Base-by-base conservation (phyloP, 2,329 filamentous ascomycete species). In the Calonectria pseudoturangicola region DNA sequence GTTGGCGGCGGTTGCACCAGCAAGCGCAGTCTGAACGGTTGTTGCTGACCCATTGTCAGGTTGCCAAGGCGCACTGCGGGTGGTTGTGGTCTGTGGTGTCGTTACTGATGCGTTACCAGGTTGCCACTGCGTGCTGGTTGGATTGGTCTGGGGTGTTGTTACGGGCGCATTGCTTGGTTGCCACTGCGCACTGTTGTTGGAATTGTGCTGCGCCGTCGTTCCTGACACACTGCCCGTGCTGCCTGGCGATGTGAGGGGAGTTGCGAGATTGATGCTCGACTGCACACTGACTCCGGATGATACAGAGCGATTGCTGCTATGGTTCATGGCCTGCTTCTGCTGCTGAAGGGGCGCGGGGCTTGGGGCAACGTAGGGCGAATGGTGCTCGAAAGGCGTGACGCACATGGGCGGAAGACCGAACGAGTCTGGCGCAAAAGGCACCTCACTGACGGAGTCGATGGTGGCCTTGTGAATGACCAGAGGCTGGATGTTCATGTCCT, bases 181-280 rank as follows among this genome's bases (percentile, higher is more conserved):
- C 33, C 33, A 36, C 12, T 6, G 12, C 33, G 33, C 10, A 10
- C 47, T 45, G 0, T 13, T n/a, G 12, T 13, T 21, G 12, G 62
- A 62, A 5, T 16, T 47, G 27, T 33, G 67, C 47, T 74, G 76
- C 3, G 5, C 18, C 1, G 25, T 25, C 2, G 58, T 43, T 9
- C 66, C 41, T 56, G 16, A 9, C 12, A 76, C 71, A 9, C 74
- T 73, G 15, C 51, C 33, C 0, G 69, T 12, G 2, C 47, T 66
- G 15, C 58, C 71, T 0, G 77, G 75, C 10, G 73, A 50, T 2
- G 71, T 62, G n/a, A 62, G 73, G 70, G 7, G 77, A 73, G 3
- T 60, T 68, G 2, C 73, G 71, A 0, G 62, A 5, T 68, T 73
- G 39, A 76, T 39, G 9, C 76, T 79, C 0, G 71, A 60, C 0